These are phyloP conservation scores for Mycosphaerella sp. DNA, from an alignment of 2,329 filamentous ascomycete species.

Conservation along the genomic window DNA sequence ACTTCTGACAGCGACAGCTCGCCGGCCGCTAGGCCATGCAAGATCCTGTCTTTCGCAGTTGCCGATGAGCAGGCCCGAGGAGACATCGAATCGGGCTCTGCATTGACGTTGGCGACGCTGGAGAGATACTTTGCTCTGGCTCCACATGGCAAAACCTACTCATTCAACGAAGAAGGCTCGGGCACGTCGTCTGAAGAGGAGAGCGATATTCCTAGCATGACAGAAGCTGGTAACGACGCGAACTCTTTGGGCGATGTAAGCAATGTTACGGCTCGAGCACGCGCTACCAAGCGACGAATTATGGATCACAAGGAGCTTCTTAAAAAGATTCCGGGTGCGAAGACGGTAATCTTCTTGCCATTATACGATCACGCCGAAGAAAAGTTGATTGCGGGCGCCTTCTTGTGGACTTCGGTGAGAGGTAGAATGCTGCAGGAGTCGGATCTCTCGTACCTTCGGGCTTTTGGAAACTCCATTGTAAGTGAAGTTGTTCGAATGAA, in stretches of 20 bases:
- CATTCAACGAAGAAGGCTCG: conserved; percentile 26
- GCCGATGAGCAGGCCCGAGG: conserved; percentile 21
- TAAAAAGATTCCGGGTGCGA: conserved; percentile 32
- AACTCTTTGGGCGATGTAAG: conserved; percentile 36
- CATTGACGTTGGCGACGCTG: conserved; percentile 23
- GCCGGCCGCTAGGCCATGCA: conserved; percentile 21
- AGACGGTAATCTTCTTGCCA: conserved; percentile 47
- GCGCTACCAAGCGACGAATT: conserved; percentile 32
- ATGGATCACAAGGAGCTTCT: conserved; percentile 36
- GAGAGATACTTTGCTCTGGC: conserved; percentile 29
- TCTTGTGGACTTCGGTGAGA: conserved; percentile 43
- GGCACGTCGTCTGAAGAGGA: conserved; percentile 28
- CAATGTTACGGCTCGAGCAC: conserved; percentile 37
- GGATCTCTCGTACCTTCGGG: conserved; percentile 39
- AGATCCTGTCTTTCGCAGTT: conserved; percentile 24
- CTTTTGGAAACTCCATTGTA: conserved; percentile 39
- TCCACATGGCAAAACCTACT: conserved; percentile 27
- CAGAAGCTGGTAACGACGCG: conserved; percentile 32
- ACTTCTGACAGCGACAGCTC: conserved; percentile 24
- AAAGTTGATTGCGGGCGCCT: conserved; percentile 41
- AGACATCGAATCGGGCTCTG: conserved; percentile 23
- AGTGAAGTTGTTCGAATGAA: conserved; percentile 37
- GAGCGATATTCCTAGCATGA: conserved; percentile 16
- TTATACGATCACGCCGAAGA: conserved; percentile 45
- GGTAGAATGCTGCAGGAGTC: conserved; percentile 37